Evolutionary conservation across 2,329 filamentous ascomycete genomes (phyloP), one percentile per base, ranked within the genome.

Genomic region (Hirsutella minnesotensis): DNA sequence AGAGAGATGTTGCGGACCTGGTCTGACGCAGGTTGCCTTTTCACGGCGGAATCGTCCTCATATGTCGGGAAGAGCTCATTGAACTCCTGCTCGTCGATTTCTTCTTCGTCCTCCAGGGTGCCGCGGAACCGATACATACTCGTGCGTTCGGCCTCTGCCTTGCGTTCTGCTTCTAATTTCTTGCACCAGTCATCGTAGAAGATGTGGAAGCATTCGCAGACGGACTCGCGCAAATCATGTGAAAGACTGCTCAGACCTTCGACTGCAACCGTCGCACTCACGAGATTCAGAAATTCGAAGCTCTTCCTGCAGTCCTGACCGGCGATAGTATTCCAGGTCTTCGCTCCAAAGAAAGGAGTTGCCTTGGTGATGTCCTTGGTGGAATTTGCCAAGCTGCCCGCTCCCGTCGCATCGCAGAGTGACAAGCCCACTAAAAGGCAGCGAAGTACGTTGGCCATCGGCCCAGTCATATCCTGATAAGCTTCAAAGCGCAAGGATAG

Each of bases 91-190:
- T 82, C 75, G 41, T 87, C 78, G 9, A 76, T 68, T 52, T 84
- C 81, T 44, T 94, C 83, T 49, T 86, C 79, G 39, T 89, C 81
- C 47, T 89, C 83, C 33, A 77, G 66, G 33, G 79, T 81, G 27
- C 89, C 90, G 48, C 79, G 78, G 64, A 92, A 95, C 18, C 80
- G 81, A 61, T 94, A 98, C 33, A 94, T 63, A 48, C 84, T 88
- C 5, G 76, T 78, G 47, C 83, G 85, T 22, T 77, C 73, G 16
- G 84, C 81, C 51, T 84, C 79, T 38, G 84, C 77, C 52, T 81
- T 78, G 53, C 86, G 83, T 49, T 95, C 89, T 18, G 78, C 70
- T 42, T 82, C 75, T 2, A 95, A 74, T 55, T 83, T 82, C 40
- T 76, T 73, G 51, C 78, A 85, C 89, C 90, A 98, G 40, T 88